These are phyloP conservation scores for Auriscalpium orientale DNA, from an alignment of 768 basidiomycete genomes.

Conservation along the genomic window DNA sequence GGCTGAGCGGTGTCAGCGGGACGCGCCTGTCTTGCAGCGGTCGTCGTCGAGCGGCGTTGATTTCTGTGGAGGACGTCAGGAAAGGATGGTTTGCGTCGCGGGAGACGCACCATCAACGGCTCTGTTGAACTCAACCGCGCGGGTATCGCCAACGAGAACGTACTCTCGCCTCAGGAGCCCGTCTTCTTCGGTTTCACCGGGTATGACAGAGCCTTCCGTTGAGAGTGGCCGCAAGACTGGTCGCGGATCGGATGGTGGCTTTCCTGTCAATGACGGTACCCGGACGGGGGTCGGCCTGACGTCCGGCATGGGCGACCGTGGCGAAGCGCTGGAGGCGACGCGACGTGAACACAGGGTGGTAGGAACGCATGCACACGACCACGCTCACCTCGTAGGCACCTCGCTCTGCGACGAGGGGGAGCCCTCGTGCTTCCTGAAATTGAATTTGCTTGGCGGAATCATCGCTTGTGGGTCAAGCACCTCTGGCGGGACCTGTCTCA, in stretches of 20 bases:
- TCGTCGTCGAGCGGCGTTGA: conserved; percentile 49
- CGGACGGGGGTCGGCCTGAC: too few relatives aligned
- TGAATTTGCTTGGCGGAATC: conserved; percentile 78
- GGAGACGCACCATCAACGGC: conserved; percentile 74
- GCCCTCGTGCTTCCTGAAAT: conserved; percentile 43
- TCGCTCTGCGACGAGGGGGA: not conserved
- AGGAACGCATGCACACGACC: too few relatives aligned
- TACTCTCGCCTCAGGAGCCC: conserved; percentile 80
- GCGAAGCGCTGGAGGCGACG: too few relatives aligned
- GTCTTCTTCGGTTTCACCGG: conserved; percentile 81
- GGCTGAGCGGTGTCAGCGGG: conserved; percentile 31
- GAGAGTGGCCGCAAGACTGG: conserved; percentile 25
- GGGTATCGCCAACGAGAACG: conserved; percentile 85
- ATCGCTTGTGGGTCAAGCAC: conserved; percentile 73
- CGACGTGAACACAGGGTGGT: too few relatives aligned
- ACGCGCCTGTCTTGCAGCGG: conserved; percentile 51
- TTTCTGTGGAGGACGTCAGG: conserved; percentile 38
- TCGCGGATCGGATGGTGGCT: too few relatives aligned
- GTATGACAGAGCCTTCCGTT: conserved; percentile 61
- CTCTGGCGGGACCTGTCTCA: conserved; percentile 69
- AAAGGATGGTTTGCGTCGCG: not conserved
- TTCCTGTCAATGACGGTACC: too few relatives aligned
- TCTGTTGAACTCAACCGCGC: conserved; percentile 86
- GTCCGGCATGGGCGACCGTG: too few relatives aligned
- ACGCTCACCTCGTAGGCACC: conserved; percentile 3